These are phyloP conservation scores for Cordia subcordata DNA, from an alignment of 257 asterid genomes.

Conservation along the genomic window DNA sequence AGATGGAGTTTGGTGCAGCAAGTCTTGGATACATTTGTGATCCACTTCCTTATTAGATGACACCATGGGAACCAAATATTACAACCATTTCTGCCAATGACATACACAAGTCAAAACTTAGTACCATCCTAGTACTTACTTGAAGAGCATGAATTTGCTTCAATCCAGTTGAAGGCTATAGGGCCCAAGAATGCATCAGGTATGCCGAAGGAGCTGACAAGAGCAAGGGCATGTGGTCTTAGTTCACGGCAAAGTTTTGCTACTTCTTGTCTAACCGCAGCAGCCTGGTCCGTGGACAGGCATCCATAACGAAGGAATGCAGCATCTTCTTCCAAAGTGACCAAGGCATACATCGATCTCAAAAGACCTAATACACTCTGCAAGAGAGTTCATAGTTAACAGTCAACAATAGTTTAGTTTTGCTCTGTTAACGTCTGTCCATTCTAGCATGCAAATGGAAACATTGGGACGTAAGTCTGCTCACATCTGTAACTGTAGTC, in stretches of 20 bases:
- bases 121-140: conserved; percentile 11
- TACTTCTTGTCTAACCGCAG: conserved; percentile 67
- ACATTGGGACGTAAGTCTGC: no score
- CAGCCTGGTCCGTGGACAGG: conserved; percentile 57
- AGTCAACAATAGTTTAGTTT: no score
- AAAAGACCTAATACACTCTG: conserved; percentile 63
- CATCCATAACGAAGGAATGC: conserved; percentile 84
- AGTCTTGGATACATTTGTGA: not conserved
- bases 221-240: conserved; percentile 78
- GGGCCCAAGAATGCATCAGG: conserved; percentile 94
- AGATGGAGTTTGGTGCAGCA: no score
- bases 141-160: conserved; percentile 74
- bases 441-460: no score
- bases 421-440: no score
- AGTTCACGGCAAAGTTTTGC: conserved; percentile 66
- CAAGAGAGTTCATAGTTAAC: conserved; percentile 8
- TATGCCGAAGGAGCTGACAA: conserved; percentile 74
- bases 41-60: not conserved
- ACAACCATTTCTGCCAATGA: not conserved
- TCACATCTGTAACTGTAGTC: no score
- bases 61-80: not conserved
- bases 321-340: conserved; percentile 75
- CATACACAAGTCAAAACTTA: not conserved
- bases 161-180: conserved; percentile 87
- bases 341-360: conserved; percentile 65